Evolutionary conservation across 2,329 filamentous ascomycete genomes (phyloP), one percentile per base, ranked within the genome.

Genomic region (Colletotrichum nymphaeae): DNA sequence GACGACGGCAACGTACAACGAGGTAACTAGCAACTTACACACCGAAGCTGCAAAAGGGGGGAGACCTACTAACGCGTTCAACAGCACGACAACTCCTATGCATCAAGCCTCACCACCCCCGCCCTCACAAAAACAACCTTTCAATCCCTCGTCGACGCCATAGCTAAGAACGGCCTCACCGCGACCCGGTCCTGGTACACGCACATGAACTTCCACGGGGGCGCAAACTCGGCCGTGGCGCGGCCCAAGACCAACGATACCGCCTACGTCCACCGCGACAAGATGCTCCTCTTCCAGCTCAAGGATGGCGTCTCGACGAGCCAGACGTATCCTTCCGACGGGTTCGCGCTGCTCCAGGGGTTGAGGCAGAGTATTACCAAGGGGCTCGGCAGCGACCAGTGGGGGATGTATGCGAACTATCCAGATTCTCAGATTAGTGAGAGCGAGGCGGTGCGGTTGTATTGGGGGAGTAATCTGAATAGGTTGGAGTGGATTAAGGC

Each of bases 391-490:
- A 76, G 81, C 46, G 80, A 79, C 1, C 75, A 80, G 6, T 87
- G 86, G 79, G 86, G 85, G 32, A 86, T 85, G 74, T 90, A 89
- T 73, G 81, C 86, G 75, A 89, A 89, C 80, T 90, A 89, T 62
- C 84, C 87, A 2, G 88, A 90, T 76, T 84, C 87, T 0, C 82
- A 80, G 52, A 80, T 88, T 67, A 81, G 82, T 76, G 80, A 83
- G 19, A 81, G 81, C 4, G 82, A 82, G 28, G 88, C 88, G 3
- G 84, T 87, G 73, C 78, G 84, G 72, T 76, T 86, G 73, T 89
- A 89, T 78, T 89, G 85, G 74, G 82, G 86, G 4, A 77, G 77
- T 64, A 86, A 80, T 66, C 76, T 86, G 37, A 75, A 78, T 1
- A 79, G 75, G 64, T 76, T 86, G 63, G 78, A 81, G 75, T 67